Evolutionary conservation across 805 yeast genomes (phyloP).

Genomic region (Candida rishiriensis): DNA sequence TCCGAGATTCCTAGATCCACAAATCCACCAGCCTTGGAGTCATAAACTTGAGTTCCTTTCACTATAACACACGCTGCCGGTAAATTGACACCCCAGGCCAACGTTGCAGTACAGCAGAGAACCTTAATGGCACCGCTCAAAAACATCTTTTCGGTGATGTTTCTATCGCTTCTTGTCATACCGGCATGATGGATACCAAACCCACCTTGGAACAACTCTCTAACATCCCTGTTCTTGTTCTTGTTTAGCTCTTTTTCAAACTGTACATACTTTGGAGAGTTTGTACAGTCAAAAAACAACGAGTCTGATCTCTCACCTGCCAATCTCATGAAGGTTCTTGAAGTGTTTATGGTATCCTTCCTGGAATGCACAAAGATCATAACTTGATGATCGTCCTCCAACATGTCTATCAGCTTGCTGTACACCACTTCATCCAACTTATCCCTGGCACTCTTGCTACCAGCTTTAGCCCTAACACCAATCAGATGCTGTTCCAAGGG

Average conservation of each 20-base stretch:
- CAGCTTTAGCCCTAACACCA: constrained; percentile 86
- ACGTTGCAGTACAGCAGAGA: constrained; percentile 91
- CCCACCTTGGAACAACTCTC: constrained; percentile 75
- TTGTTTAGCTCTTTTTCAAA: constrained; percentile 63
- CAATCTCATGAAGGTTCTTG: constrained; percentile 63
- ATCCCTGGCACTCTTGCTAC: constrained; percentile 64
- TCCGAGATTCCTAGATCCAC: constrained; percentile 93
- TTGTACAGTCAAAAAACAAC: constrained; percentile 54
- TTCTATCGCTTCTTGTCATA: constrained; percentile 86
- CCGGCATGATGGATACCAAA: constrained; percentile 98
- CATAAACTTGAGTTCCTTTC: constrained; percentile 95
- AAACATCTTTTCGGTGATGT: constrained; percentile 84
- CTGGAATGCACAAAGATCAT: constrained; percentile 97
- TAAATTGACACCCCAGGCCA: constrained; percentile 99
- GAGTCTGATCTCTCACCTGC: constrained; percentile 59
- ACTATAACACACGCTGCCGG: constrained; percentile 98
- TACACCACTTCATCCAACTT: constrained; percentile 74
- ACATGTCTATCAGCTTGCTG: constrained; percentile 65
- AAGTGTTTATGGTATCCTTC: constrained; percentile 85
- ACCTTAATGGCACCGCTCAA: constrained; percentile 82
- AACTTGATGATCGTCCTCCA: constrained; percentile 74
- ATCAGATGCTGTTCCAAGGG: constrained; percentile 84
- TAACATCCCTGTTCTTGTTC: constrained; percentile 71
- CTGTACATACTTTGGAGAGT: constrained; percentile 36
- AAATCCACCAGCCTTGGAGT: constrained; percentile 91